Base-by-base conservation (phyloP, 2,329 filamentous ascomycete species). In the Cordyceps pruinosa region DNA sequence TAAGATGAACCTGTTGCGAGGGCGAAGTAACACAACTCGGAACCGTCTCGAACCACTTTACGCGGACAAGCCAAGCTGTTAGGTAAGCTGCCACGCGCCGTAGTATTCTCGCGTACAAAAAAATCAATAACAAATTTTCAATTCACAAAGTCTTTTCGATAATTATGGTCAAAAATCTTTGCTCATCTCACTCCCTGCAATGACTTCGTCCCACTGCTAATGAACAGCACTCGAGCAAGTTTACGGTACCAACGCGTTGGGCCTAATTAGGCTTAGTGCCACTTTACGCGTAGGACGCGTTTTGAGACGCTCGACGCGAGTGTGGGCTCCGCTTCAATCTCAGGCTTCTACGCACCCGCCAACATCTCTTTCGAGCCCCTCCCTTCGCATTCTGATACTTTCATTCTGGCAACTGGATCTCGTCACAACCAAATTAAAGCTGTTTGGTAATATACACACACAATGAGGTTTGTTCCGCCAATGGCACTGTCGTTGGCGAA, bases 211-310 rank as follows among this genome's bases (percentile, higher is more conserved):
- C 25, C 26, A 4, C 21, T 12, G n/a, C 41, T 15, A 25, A 6
- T 21, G 13, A 26, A 41, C 26, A n/a, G n/a, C 5, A 17, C 23
- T 25, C 5, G 9, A 2, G 15, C 2, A 23, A 35, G 41, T 35
- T n/a, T n/a, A n/a, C n/a, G n/a, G 30, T 4, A 5, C 19, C 41
- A 37, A 68, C 66, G 62, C 65, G 68, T 54, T 5, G 1, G 21
- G 12, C 65, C 59, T n/a, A 59, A 66, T 59, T 0, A 9, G 64
- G 70, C n/a, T 58, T 71, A 72, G 70, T 61, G 63, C 64, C 71
- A 76, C 72, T 78, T 75, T 71, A 79, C 75, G 75, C 75, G 76
- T 68, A 57, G 10, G 17, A 37, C 39, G 48, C 48, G 48, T 52
- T 48, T 41, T 44, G 55, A 26, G 30, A 41, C 37, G 42, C n/a